phyloP scores from a whole-genome alignment of 352 stramenopile species.

The Globisporangium lucens region DNA sequence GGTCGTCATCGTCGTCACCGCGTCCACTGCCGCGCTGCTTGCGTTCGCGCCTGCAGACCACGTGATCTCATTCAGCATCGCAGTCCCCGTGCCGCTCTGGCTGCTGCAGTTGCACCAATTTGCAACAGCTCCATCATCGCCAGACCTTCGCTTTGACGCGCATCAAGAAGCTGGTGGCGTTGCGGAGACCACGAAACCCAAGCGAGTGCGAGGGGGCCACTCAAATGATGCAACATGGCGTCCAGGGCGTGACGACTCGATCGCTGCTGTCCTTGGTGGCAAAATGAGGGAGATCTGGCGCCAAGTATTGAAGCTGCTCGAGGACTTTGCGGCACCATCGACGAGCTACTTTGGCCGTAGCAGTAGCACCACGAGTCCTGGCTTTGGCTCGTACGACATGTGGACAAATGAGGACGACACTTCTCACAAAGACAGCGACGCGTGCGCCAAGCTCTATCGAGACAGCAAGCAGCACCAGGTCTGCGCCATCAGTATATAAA shows the following conservation, averaged over 20 bases:
- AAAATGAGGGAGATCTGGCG: not conserved
- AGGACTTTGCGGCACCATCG: not conserved
- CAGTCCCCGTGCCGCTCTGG: not conserved
- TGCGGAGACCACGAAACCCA: not conserved
- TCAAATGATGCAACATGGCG: not conserved
- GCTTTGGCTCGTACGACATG: constrained; percentile 3
- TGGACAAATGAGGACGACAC: constrained; percentile 3
- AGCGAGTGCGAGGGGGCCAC: not conserved
- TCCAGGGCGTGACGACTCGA: no score
- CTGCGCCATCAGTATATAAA: constrained; percentile 47
- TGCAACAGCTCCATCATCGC: not conserved
- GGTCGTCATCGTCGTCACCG: not conserved
- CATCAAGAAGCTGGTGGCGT: not conserved
- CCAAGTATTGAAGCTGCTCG: not conserved
- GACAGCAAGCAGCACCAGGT: constrained; percentile 45
- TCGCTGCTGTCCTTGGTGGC: not conserved
- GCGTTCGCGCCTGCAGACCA: not conserved
- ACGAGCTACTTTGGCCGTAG: not conserved
- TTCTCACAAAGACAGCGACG: constrained; percentile 26
- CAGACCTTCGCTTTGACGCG: not conserved
- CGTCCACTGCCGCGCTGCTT: not conserved
- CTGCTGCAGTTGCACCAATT: constrained; percentile 5
- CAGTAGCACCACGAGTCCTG: not conserved
- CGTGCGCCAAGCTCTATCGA: constrained; percentile 34
- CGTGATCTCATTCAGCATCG: not conserved